A percentile compares a stretch with the other conserved stretches of the same genome.
Conservation (phyloP, 306 rosid genomes). For the Lupinus albus region DNA sequence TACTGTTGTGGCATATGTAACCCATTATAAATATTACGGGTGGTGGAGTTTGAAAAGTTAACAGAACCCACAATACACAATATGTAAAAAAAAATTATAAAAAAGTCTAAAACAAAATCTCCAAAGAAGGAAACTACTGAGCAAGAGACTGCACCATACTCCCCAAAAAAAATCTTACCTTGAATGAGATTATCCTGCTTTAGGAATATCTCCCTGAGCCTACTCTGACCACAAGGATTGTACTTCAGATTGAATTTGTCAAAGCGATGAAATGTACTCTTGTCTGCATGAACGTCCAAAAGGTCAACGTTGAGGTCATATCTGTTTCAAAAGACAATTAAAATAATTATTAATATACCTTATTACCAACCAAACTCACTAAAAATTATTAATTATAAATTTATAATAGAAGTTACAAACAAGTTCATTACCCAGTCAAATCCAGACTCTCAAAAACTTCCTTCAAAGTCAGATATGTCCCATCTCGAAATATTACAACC, state of each 20-base stretch:
- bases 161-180: conserved; percentile 53
- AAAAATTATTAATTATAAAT: conserved; percentile 16
- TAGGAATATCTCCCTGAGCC: conserved; percentile 97
- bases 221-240: conserved; percentile 99
- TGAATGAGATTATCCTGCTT: conserved; percentile 98
- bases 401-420: conserved; percentile 26
- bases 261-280: conserved; percentile 99
- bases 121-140: not conserved
- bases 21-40: not conserved
- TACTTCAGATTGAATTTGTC: conserved; percentile 98
- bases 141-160: not conserved
- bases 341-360: conserved; percentile 36
- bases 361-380: conserved; percentile 27
- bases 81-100: too few species aligned
- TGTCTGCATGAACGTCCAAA: conserved; percentile 99
- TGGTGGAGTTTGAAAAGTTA: conserved; percentile 4
- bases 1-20: not conserved
- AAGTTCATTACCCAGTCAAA: conserved; percentile 72
- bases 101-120: conserved; percentile 13
- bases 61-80: not conserved
- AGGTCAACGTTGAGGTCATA: conserved; percentile 98
- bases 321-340: conserved; percentile 55
- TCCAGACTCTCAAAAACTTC: conserved; percentile 99
- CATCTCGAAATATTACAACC: conserved; percentile 99
- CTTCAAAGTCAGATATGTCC: conserved; percentile 94